Percentiles rank a stretch among this genome's conserved stretches.
phyloP scores from a whole-genome alignment of 1,139 yeast species.

The Kurtzmaniella natalensis region DNA sequence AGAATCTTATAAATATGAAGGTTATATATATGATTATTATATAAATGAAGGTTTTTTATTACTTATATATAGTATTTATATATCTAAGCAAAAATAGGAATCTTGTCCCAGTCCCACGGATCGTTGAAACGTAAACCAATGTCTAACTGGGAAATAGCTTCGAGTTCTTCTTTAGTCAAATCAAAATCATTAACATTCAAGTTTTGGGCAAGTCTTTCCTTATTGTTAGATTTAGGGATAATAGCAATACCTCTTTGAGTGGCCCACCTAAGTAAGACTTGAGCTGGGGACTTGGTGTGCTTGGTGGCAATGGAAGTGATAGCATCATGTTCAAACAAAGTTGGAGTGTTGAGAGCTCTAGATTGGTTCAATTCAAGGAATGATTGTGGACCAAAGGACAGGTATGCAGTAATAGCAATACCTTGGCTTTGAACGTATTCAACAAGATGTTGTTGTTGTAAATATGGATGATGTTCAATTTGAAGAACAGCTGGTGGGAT shows the following conservation, averaged over 20 bases:
- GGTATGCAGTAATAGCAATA: conserved; percentile 77
- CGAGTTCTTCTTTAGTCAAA: conserved; percentile 51
- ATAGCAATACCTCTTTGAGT: conserved; percentile 69
- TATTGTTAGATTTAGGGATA: conserved; percentile 70
- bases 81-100: conserved; percentile 43
- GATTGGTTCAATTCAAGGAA: conserved; percentile 52
- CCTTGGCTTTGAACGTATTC: conserved; percentile 57
- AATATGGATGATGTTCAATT: conserved; percentile 90
- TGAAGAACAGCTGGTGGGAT: conserved; percentile 80
- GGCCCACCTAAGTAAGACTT: conserved; percentile 76
- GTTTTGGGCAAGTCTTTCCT: conserved; percentile 56
- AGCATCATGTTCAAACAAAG: conserved; percentile 52
- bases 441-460: conserved; percentile 68
- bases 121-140: conserved; percentile 76
- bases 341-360: conserved; percentile 48
- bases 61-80: no score
- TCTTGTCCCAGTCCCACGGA: conserved; percentile 72
- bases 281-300: conserved; percentile 53
- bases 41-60: no score
- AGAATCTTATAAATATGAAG: no score
- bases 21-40: no score
- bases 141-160: conserved; percentile 53
- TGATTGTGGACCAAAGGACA: conserved; percentile 80
- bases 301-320: conserved; percentile 50
- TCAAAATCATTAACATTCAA: conserved; percentile 52